These are phyloP conservation scores for Ochromonadaceae sp. DNA, from an alignment of 352 stramenopile genomes.

Conservation along the genomic window DNA sequence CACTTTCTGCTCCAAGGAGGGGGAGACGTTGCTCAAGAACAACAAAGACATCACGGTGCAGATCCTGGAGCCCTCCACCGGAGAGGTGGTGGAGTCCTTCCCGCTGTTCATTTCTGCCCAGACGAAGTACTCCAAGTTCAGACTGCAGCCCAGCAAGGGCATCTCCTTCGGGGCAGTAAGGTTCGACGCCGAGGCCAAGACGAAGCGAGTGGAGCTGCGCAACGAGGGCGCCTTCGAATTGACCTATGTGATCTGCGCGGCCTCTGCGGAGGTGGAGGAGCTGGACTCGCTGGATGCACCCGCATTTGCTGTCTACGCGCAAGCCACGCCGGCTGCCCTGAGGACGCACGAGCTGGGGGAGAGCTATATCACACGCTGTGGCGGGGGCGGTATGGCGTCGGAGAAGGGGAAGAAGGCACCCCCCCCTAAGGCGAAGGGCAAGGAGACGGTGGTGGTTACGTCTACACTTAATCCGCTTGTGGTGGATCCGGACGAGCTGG, in stretches of 20 bases:
- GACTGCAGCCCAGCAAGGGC: conserved; percentile 61
- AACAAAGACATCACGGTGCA: conserved; percentile 76
- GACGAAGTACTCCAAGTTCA: conserved; percentile 57
- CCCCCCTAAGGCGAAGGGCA: conserved; percentile 11
- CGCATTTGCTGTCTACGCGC: conserved; percentile 17
- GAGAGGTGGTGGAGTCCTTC: conserved; percentile 69
- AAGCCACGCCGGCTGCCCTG: not conserved
- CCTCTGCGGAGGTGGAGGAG: conserved; percentile 2
- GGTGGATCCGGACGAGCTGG: conserved; percentile 4
- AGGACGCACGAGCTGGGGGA: conserved; percentile 13
- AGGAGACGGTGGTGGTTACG: not conserved
- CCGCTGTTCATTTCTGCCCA: conserved; percentile 49
- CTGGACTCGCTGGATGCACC: conserved; percentile 8
- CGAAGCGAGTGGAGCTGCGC: conserved; percentile 60
- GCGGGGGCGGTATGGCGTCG: conserved; percentile 2
- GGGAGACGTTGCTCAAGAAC: conserved; percentile 60
- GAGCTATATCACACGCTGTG: not conserved
- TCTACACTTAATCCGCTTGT: not conserved
- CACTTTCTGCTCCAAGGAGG: conserved; percentile 48
- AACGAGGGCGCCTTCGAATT: conserved; percentile 84
- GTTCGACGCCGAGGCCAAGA: conserved; percentile 56
- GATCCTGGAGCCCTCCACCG: conserved; percentile 73
- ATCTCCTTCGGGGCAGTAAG: conserved; percentile 78
- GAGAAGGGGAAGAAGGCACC: not conserved
- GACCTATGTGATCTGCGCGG: conserved; percentile 47